These are phyloP conservation scores for Rhodamnia argentea DNA, from an alignment of 345 rosid species.

Conservation along the genomic window DNA sequence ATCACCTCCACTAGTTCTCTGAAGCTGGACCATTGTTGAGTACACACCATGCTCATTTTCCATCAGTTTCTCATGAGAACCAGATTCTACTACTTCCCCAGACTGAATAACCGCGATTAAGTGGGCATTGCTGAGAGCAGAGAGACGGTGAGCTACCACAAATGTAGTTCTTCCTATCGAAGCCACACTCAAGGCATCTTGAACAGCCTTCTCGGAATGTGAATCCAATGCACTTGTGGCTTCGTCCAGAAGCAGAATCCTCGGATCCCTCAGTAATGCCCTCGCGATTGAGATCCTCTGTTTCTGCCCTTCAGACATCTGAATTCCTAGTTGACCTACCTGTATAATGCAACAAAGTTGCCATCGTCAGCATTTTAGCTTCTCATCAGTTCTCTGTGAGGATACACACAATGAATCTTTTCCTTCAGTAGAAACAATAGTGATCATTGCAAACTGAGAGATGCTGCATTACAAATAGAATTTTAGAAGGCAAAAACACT, in stretches of 20 bases:
- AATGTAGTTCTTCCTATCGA: slow-evolving; percentile 14
- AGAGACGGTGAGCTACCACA: slow-evolving; percentile 12
- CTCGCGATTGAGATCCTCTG: slow-evolving; percentile 17
- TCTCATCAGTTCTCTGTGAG: neutral
- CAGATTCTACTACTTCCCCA: slow-evolving; percentile 11
- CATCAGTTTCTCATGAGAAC: slow-evolving; percentile 4
- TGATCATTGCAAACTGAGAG: neutral
- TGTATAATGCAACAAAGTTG: neutral
- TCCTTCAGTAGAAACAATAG: neutral
- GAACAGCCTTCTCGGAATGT: slow-evolving; percentile 21
- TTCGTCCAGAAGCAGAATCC: slow-evolving; percentile 20
- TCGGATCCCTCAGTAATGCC: slow-evolving; percentile 11
- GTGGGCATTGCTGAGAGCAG: slow-evolving; percentile 9
- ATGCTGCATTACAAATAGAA: neutral
- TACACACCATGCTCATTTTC: slow-evolving; percentile 12
- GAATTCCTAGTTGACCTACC: slow-evolving; percentile 20
- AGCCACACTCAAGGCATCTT: slow-evolving; percentile 17
- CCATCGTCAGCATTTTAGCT: neutral
- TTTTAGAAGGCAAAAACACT: neutral
- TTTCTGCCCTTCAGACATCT: slow-evolving; percentile 19
- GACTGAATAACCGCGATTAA: slow-evolving; percentile 5
- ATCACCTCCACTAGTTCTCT: neutral
- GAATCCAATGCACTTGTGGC: slow-evolving; percentile 25
- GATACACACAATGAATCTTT: neutral
- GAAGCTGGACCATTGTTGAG: slow-evolving; percentile 23